Percentiles rank a stretch among this genome's conserved stretches.
Evolutionary conservation across 345 rosid species (phyloP).

Genomic region (Alliaria petiolata): DNA sequence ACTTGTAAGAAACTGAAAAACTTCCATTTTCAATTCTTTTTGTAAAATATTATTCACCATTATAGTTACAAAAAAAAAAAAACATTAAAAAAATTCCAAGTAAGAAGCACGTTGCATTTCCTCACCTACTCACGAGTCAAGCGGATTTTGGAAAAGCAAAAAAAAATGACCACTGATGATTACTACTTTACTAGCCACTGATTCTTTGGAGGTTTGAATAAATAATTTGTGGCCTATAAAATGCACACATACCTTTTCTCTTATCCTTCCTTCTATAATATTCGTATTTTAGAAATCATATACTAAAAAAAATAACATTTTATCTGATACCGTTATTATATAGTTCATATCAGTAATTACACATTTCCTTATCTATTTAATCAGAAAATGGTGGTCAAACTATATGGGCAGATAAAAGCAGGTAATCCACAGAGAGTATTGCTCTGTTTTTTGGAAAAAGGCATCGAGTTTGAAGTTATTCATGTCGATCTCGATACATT

Average conservation of each 20-base stretch:
- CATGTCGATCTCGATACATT: constrained; percentile 49
- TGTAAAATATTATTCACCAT: not conserved
- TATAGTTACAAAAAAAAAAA: not conserved
- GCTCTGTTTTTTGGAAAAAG: constrained; percentile 68
- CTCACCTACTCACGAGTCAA: constrained; percentile 28
- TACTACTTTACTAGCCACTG: not conserved
- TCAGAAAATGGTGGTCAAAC: constrained; percentile 64
- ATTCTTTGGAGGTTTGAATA: not conserved
- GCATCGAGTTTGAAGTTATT: constrained; percentile 53
- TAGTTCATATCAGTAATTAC: not conserved
- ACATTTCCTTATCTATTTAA: not conserved
- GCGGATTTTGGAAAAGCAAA: not conserved
- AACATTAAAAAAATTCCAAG: not conserved
- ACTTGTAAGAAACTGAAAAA: not conserved
- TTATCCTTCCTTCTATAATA: not conserved
- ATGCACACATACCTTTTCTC: not conserved
- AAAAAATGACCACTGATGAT: not conserved
- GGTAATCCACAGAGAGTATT: constrained; percentile 75
- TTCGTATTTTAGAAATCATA: not conserved
- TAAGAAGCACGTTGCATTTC: constrained; percentile 18
- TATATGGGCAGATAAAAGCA: constrained; percentile 53
- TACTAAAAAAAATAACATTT: not conserved
- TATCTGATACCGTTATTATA: not conserved
- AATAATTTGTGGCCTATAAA: not conserved
- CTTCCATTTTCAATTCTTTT: no score